These are phyloP conservation scores for Ascochyta fabae DNA, from an alignment of 2,329 filamentous ascomycete species.

Conservation along the genomic window DNA sequence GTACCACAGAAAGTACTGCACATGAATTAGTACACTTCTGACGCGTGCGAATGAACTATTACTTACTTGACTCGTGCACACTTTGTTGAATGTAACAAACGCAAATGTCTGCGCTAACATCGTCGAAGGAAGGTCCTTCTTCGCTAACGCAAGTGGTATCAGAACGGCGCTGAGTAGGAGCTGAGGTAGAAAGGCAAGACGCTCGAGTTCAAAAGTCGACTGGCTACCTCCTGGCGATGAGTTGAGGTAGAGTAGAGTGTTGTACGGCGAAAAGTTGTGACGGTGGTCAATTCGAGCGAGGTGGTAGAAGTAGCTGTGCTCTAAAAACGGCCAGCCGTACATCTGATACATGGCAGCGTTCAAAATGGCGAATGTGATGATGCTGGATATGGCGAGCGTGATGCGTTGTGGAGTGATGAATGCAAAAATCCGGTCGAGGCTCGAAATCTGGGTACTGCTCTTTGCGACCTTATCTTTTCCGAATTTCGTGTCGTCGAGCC, in stretches of 20 bases:
- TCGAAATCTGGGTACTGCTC: conserved; percentile 19
- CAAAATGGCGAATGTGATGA: conserved; percentile 74
- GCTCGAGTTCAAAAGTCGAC: conserved; percentile 65
- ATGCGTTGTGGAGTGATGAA: conserved; percentile 56
- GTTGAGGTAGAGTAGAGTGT: conserved; percentile 84
- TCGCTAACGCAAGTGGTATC: conserved; percentile 78
- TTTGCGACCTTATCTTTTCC: conserved; percentile 5
- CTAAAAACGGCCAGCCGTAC: conserved; percentile 78
- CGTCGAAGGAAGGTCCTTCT: conserved; percentile 78
- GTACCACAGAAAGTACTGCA: conserved; percentile 97
- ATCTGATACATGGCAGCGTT: conserved; percentile 80
- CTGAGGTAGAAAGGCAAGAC: conserved; percentile 88
- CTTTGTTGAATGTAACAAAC: conserved; percentile 98
- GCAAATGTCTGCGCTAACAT: conserved; percentile 97
- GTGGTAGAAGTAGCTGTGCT: conserved; percentile 93
- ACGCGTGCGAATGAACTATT: background rate
- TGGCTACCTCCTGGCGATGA: conserved; percentile 61
- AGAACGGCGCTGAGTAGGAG: conserved; percentile 78
- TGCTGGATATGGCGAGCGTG: conserved; percentile 66
- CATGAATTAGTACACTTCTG: conserved; percentile 4
- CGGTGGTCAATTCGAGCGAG: conserved; percentile 92
- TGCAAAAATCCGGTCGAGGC: conserved; percentile 26
- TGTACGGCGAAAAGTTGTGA: conserved; percentile 98
- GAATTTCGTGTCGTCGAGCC: conserved; percentile 67
- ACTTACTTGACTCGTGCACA: conserved; percentile 93